Evolutionary conservation across 192 early-diverging fungal genomes (phyloP), one percentile per base, ranked within the genome.

Genomic region (Funneliformis geosporum): DNA sequence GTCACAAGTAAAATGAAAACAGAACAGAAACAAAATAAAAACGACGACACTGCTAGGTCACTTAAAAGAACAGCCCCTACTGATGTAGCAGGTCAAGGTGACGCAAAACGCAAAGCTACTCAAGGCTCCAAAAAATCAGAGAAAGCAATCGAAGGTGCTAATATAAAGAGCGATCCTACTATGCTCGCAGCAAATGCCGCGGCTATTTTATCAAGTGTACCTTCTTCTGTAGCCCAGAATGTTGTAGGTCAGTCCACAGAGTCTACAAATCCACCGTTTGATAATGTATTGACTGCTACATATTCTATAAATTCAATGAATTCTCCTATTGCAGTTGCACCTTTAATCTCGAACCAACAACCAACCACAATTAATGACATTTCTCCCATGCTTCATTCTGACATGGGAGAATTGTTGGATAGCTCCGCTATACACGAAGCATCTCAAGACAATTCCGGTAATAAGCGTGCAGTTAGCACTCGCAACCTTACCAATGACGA

Each of bases 401-500:
- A 75, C 28, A 62, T 75, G 60, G 59, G 40, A 61, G 74, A 75
- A 25, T 60, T 75, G 61, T 62, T 75, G 60, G 39, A 25, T 42
- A 59, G n/a, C 40, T 9, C 72, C 40, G 16, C 74, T 27, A 21
- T 40, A 33, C 76, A 78, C 27, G 61, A 8, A 25, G 23, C 21
- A n/a, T 25, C 42, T 23, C 46, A 78, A 21, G 43, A 18, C 25
- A 66, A 33, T 38, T 50, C 76, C 39, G 44, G 66, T 55, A 44
- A 43, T 47, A 78, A 78, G 55, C 76, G 66, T 27, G 47, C 27
- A 3, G 27, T 14, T 60, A 80, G 46, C 60, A 75, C 76, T 38
- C 81, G 87, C 7, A 82, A 86, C 69, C 83, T 87, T 75, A 90
- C 92, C 1, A 86, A 90, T 21, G 93, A 94, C 23, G 93, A 95